A percentile compares a stretch with the other conserved stretches of the same genome.
Conservation (phyloP, 2,329 filamentous ascomycete species). For the Stagonosporopsis rhizophila region DNA sequence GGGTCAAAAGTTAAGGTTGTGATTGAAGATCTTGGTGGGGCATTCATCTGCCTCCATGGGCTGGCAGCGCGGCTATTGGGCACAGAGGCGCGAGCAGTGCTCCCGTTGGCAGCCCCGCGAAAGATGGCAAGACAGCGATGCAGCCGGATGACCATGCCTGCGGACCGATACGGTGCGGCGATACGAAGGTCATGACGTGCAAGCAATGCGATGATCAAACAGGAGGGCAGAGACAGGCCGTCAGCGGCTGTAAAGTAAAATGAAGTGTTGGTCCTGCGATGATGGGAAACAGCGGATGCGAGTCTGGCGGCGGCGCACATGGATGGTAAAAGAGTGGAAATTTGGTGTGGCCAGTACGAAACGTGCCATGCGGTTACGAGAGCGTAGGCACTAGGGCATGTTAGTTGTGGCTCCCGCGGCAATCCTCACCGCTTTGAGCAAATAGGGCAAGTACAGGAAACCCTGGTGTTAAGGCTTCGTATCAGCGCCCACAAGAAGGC, state of each 20-base stretch:
- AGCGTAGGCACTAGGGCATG: not conserved
- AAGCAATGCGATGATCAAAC: slow-evolving; percentile 26
- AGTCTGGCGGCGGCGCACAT: not conserved
- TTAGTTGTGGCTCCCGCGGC: no score
- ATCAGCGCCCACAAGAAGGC: slow-evolving; percentile 5
- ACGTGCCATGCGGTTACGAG: slow-evolving; percentile 7
- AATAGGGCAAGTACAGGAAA: slow-evolving; percentile 1
- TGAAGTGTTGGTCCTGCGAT: not conserved
- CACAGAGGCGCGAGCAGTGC: not conserved
- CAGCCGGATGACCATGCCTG: not conserved
- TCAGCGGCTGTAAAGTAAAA: slow-evolving; percentile 6
- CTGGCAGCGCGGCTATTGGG: slow-evolving; percentile 5
- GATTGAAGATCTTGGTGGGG: slow-evolving; percentile 15
- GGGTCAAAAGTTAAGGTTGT: slow-evolving; percentile 1
- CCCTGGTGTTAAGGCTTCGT: slow-evolving; percentile 5
- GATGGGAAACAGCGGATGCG: not conserved
- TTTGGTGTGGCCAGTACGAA: slow-evolving; percentile 14
- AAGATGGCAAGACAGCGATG: not conserved
- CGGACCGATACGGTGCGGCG: slow-evolving; percentile 12
- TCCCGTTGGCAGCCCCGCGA: slow-evolving; percentile 10
- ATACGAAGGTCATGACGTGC: slow-evolving; percentile 9
- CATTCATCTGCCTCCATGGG: not conserved
- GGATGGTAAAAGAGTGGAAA: slow-evolving; percentile 1
- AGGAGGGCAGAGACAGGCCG: slow-evolving; percentile 9
- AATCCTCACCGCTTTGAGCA: slow-evolving; percentile 6